Percentiles rank a stretch among this genome's conserved stretches.
phyloP scores from a whole-genome alignment of 2,329 filamentous ascomycete genomes.

The Scedosporium aurantiacum region DNA sequence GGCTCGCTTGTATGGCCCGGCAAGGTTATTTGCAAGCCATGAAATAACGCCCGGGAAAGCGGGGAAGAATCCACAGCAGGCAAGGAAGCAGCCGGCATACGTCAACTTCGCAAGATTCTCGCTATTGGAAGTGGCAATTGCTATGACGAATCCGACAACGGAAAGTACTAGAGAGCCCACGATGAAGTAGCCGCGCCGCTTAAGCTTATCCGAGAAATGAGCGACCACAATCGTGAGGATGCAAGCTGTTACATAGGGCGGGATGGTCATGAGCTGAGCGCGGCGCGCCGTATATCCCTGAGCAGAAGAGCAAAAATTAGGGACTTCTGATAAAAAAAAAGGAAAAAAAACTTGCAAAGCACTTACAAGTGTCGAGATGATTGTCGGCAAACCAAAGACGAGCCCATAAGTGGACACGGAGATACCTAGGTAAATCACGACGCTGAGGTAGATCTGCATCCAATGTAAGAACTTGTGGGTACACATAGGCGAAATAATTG shows the following conservation, averaged over 20 bases:
- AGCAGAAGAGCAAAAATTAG: background rate
- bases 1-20: slow-evolving; percentile 7
- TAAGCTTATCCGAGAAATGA: slow-evolving; percentile 8
- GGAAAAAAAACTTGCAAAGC: too few species aligned
- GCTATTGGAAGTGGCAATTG: slow-evolving; percentile 57
- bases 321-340: too few species aligned
- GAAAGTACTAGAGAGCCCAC: slow-evolving; percentile 3
- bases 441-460: slow-evolving; percentile 8
- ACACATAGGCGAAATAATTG: slow-evolving; percentile 33
- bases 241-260: slow-evolving; percentile 4
- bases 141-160: slow-evolving; percentile 25
- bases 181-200: slow-evolving; percentile 8
- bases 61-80: slow-evolving; percentile 9
- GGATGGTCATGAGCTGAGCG: slow-evolving; percentile 4
- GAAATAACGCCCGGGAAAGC: slow-evolving; percentile 9
- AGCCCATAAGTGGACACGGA: slow-evolving; percentile 8
- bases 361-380: slow-evolving; percentile 6
- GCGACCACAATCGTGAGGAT: slow-evolving; percentile 7
- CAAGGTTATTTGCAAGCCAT: slow-evolving; percentile 8
- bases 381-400: slow-evolving; percentile 9
- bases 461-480: slow-evolving; percentile 44
- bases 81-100: slow-evolving; percentile 8
- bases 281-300: slow-evolving; percentile 23
- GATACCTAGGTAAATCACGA: slow-evolving; percentile 6
- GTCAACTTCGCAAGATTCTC: slow-evolving; percentile 24